Base-by-base conservation (phyloP, 108 stramenopile genomes). In the Cyclotella kingstonii region DNA sequence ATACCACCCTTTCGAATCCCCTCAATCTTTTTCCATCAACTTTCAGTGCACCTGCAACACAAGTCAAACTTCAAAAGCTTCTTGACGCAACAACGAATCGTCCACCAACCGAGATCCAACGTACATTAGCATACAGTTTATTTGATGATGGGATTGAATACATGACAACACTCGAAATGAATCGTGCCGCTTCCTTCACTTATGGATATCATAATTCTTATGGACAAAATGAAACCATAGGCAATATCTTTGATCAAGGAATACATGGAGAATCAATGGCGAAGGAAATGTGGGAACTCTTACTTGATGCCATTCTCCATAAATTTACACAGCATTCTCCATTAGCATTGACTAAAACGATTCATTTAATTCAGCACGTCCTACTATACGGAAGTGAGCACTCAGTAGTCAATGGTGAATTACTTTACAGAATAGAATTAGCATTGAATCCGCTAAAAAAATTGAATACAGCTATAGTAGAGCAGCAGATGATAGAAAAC, bases 101-200 rank as follows among this genome's bases (percentile, higher is more conserved):
- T 18, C 34, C 54, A 2, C 64, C 64, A 7, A 66, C 73, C 14
- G 57, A 65, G 46, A 74, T 74, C 18, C 73, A 74, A 74, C 34
- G 21, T 18, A 60, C 43, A 10, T 0, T 74, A 2, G 51, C 64
- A 17, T 25, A 26, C 18, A 25, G 58, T 10, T 52, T 74, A 8
- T 74, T 60, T 18, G 64, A 74, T 41, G 73, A 74, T 35, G 41
- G 29, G 2, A 18, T 60, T 8, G 51, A 66, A 9, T 74, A 74
- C 51, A 44, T 74, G 64, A 59, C 36, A 39, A 74, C 73, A 2
- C 33, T 74, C 0, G 64, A 74, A 29, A 74, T 74, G 73, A 74
- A 74, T 31, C 73, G 73, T 28, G 73, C 73, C 21, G 73, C 73
- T 29, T 66, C 64, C 1, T 74, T 41, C 35, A 74, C 73, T 0